Conservation (phyloP, 169 alveolate genomes). For the Plasmodium blacklocki region DNA sequence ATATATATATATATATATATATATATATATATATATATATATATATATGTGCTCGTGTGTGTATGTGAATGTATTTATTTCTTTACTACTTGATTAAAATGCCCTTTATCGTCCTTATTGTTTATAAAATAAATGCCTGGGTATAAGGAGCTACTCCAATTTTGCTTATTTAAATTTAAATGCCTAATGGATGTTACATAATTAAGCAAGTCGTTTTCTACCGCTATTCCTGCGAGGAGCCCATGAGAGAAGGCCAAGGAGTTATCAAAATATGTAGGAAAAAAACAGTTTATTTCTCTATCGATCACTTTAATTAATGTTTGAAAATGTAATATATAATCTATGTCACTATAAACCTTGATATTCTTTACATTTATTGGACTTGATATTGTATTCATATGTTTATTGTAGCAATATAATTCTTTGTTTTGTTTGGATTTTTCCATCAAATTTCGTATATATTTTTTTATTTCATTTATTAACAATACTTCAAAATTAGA, state of each 20-base stretch:
- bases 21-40: neutral
- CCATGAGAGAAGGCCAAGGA: constrained; percentile 66
- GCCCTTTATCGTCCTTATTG: constrained; percentile 7
- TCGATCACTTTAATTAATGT: constrained; percentile 31
- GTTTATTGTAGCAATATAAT: constrained; percentile 23
- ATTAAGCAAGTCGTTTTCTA: constrained; percentile 43
- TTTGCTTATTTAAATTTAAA: constrained; percentile 31
- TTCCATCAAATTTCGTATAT: constrained; percentile 29
- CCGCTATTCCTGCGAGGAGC: constrained; percentile 51
- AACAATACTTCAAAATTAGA: constrained; percentile 25
- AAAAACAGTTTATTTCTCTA: constrained; percentile 27
- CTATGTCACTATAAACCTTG: constrained; percentile 36
- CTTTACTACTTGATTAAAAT: constrained; percentile 11
- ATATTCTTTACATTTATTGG: constrained; percentile 8
- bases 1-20: neutral
- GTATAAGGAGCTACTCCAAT: constrained; percentile 60
- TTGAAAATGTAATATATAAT: constrained; percentile 37
- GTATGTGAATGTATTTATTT: neutral
- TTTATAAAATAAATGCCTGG: constrained; percentile 49
- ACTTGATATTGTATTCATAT: constrained; percentile 19
- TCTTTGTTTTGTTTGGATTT: constrained; percentile 31
- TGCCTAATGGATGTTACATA: constrained; percentile 68
- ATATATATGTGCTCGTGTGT: no score
- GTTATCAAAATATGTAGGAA: constrained; percentile 68
- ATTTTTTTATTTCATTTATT: constrained; percentile 30